Percentiles rank a stretch among this genome's conserved stretches.
Evolutionary conservation across 164 flowering plant species (phyloP).

Genomic region (Tetracentron sinense): DNA sequence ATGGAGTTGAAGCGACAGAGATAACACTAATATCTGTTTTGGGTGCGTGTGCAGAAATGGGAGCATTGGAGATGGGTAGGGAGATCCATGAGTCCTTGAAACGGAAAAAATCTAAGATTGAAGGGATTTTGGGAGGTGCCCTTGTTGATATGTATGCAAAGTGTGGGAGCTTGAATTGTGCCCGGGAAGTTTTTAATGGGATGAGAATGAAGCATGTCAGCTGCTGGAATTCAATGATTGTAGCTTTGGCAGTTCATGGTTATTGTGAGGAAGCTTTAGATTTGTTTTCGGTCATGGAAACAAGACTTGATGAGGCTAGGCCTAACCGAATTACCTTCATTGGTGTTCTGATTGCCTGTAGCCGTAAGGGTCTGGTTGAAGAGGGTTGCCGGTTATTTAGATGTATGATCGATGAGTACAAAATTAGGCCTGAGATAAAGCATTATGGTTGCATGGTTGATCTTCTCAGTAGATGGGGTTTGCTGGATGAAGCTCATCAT

Average conservation of each 20-base stretch:
- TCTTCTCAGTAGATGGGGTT: conserved; percentile 44
- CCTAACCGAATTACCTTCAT: conserved; percentile 50
- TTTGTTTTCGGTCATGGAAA: conserved; percentile 37
- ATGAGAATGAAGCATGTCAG: conserved; percentile 36
- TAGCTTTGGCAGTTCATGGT: conserved; percentile 56
- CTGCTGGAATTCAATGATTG: conserved; percentile 54
- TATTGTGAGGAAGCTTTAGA: conserved; percentile 37
- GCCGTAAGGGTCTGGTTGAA: conserved; percentile 40
- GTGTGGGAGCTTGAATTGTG: conserved; percentile 38
- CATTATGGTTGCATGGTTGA: conserved; percentile 65
- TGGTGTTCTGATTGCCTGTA: conserved; percentile 45
- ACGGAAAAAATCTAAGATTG: conserved; percentile 23
- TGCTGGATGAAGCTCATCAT: conserved; percentile 37
- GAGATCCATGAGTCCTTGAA: conserved; percentile 32
- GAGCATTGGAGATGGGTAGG: conserved; percentile 37
- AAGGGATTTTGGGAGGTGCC: conserved; percentile 42
- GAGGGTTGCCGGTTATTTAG: conserved; percentile 33
- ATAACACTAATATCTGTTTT: conserved; percentile 37
- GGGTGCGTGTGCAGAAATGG: conserved; percentile 48
- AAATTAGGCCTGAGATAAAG: conserved; percentile 39
- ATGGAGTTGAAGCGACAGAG: conserved; percentile 34
- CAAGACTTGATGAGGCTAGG: conserved; percentile 12
- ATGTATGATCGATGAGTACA: conserved; percentile 33
- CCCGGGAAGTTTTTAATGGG: conserved; percentile 32
- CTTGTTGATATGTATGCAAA: conserved; percentile 53